Percentiles rank a stretch among this genome's conserved stretches.
Evolutionary conservation across 164 flowering plant species (phyloP).

Genomic region (Dillenia turbinata): DNA sequence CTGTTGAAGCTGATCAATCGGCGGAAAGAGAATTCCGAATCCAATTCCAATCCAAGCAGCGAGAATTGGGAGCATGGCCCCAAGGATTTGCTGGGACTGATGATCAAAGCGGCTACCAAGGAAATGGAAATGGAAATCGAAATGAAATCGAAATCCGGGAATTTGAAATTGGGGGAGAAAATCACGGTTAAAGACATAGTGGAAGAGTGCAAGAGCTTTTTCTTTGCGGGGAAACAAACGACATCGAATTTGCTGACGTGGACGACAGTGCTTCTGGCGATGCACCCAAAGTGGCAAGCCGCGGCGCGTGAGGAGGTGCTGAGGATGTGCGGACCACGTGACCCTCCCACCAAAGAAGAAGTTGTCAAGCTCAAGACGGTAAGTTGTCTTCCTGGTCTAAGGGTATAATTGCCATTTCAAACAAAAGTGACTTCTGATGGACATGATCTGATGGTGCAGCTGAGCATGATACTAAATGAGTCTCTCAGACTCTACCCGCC

Average conservation of each 20-base stretch:
- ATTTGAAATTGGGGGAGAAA: not conserved
- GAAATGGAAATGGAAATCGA: not conserved
- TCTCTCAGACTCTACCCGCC: constrained; percentile 89
- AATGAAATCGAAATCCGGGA: not conserved
- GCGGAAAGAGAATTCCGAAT: constrained; percentile 19
- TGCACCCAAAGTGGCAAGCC: constrained; percentile 95
- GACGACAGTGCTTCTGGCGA: constrained; percentile 83
- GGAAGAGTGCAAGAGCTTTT: constrained; percentile 94
- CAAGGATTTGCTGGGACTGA: constrained; percentile 61
- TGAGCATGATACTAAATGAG: constrained; percentile 84
- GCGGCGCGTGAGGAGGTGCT: constrained; percentile 90
- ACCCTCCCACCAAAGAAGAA: constrained; percentile 66
- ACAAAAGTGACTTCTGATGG: too few species aligned
- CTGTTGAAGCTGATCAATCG: constrained; percentile 53
- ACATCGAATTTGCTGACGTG: constrained; percentile 95
- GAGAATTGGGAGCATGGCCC: constrained; percentile 11
- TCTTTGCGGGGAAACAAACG: constrained; percentile 96
- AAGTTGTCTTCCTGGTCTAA: constrained; percentile 8
- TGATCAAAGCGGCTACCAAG: constrained; percentile 43
- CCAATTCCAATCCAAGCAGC: too few species aligned
- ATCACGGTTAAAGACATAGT: constrained; percentile 71
- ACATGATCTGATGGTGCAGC: constrained; percentile 35
- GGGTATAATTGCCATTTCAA: not conserved
- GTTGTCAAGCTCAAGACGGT: constrained; percentile 82
- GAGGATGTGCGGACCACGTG: constrained; percentile 78